Evolutionary conservation across 768 basidiomycete genomes (phyloP).

Genomic region (Solioccasus polychromus): DNA sequence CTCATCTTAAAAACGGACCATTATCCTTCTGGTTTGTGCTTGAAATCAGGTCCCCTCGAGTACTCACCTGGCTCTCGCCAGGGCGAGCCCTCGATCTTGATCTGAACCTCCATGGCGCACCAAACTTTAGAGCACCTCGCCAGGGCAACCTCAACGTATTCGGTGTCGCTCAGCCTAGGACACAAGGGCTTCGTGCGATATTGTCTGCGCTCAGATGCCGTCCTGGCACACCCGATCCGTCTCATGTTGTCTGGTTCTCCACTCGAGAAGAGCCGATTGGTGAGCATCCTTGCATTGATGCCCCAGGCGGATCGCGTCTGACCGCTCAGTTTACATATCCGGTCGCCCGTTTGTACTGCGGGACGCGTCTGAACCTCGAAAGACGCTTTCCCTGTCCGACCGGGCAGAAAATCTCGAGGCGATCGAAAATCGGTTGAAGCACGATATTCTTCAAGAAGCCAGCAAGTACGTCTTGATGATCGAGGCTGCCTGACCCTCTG

Average conservation of each 20-base stretch:
- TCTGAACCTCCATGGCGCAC: constrained; percentile 89
- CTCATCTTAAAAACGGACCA: constrained; percentile 95
- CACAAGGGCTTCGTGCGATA: constrained; percentile 87
- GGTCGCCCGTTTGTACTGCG: constrained; percentile 91
- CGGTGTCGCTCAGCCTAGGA: constrained; percentile 93
- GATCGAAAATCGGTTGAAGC: constrained; percentile 84
- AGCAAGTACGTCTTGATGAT: constrained; percentile 42
- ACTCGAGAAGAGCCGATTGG: constrained; percentile 95
- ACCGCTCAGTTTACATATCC: constrained; percentile 67
- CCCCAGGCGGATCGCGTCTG: neutral
- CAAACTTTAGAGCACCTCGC: constrained; percentile 87
- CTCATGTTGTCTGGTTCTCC: constrained; percentile 92
- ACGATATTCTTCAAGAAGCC: constrained; percentile 88
- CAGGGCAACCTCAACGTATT: constrained; percentile 85
- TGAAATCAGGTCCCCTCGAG: neutral
- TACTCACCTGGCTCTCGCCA: constrained; percentile 27
- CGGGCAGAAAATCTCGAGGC: constrained; percentile 94
- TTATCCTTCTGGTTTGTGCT: constrained; percentile 65
- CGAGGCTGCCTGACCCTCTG: neutral
- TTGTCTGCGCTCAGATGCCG: constrained; percentile 78
- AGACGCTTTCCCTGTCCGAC: constrained; percentile 78
- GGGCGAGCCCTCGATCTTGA: constrained; percentile 89
- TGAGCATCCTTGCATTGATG: constrained; percentile 36
- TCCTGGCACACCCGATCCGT: constrained; percentile 58
- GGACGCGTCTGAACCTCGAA: constrained; percentile 80